These are phyloP conservation scores for Epichloe elymi DNA, from an alignment of 2,329 filamentous ascomycete species.

Conservation along the genomic window DNA sequence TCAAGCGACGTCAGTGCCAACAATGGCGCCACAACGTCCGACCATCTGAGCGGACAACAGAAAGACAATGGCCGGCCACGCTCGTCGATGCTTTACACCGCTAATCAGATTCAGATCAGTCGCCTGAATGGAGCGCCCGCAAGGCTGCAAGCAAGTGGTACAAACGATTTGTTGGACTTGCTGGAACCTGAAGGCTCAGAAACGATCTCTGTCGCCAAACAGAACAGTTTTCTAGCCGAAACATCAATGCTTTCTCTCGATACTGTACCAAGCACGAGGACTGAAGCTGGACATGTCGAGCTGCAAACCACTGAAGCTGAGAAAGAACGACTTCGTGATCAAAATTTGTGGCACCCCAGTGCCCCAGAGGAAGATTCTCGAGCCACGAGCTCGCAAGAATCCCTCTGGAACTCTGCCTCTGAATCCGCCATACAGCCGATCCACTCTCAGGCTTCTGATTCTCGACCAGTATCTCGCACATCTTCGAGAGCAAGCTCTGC, in stretches of 20 bases:
- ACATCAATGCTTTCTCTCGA: not conserved
- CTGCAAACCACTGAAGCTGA: not conserved
- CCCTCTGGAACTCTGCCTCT: not conserved
- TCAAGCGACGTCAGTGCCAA: not conserved
- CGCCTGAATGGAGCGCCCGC: not conserved
- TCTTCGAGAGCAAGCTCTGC: not conserved
- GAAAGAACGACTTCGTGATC: not conserved
- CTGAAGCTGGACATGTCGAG: not conserved
- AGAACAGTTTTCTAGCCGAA: not conserved
- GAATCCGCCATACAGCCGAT: not conserved
- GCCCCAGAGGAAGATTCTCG: not conserved
- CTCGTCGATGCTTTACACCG: not conserved
- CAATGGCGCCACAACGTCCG: not conserved
- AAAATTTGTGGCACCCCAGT: not conserved
- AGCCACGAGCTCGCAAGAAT: not conserved
- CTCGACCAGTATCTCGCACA: not conserved
- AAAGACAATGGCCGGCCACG: not conserved
- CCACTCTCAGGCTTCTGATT: not conserved
- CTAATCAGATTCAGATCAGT: constrained; percentile 1
- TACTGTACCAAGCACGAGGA: not conserved
- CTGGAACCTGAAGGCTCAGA: not conserved
- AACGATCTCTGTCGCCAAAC: not conserved
- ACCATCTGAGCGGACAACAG: not conserved
- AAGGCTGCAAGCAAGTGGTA: not conserved
- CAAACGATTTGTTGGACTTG: not conserved